A percentile compares a stretch with the other conserved stretches of the same genome.
Conservation (phyloP, 129 eudicot genomes). For the Gnaphalium uliginosum region DNA sequence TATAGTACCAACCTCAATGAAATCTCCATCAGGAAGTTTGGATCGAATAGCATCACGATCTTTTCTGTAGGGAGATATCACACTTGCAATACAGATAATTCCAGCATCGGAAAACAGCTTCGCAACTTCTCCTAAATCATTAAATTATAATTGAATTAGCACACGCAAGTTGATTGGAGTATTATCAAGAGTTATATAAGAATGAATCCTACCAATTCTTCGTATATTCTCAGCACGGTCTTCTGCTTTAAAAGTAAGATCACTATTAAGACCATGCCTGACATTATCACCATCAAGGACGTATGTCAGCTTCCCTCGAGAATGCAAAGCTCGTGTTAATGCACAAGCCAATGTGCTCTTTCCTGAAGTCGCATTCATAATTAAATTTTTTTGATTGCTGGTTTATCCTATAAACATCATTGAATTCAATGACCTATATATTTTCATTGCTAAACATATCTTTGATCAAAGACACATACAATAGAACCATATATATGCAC, state of each 20-base stretch:
- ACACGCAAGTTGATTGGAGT: neutral
- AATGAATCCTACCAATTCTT: conserved; percentile 67
- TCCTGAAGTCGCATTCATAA: conserved; percentile 48
- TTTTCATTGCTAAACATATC: neutral
- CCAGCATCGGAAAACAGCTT: conserved; percentile 95
- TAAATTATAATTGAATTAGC: conserved; percentile 5
- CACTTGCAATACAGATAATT: conserved; percentile 91
- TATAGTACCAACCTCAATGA: conserved; percentile 66
- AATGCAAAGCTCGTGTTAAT: conserved; percentile 72
- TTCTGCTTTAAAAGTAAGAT: conserved; percentile 84
- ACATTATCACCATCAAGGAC: conserved; percentile 97
- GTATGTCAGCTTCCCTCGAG: conserved; percentile 83
- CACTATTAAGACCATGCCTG: conserved; percentile 89
- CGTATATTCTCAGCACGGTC: conserved; percentile 93
- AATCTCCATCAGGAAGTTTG: conserved; percentile 77
- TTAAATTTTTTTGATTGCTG: conserved; percentile 3
- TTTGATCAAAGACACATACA: neutral
- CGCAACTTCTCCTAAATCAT: conserved; percentile 78
- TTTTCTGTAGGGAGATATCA: conserved; percentile 92
- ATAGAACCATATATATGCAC: neutral
- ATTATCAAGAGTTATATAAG: neutral
- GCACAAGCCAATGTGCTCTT: conserved; percentile 98
- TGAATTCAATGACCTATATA: neutral
- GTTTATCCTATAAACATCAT: conserved; percentile 11
- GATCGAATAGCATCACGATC: conserved; percentile 88